Percentiles rank a stretch among this genome's conserved stretches.
Conservation (phyloP, 495 filamentous ascomycete genomes). For the Trichocladium antarcticum region DNA sequence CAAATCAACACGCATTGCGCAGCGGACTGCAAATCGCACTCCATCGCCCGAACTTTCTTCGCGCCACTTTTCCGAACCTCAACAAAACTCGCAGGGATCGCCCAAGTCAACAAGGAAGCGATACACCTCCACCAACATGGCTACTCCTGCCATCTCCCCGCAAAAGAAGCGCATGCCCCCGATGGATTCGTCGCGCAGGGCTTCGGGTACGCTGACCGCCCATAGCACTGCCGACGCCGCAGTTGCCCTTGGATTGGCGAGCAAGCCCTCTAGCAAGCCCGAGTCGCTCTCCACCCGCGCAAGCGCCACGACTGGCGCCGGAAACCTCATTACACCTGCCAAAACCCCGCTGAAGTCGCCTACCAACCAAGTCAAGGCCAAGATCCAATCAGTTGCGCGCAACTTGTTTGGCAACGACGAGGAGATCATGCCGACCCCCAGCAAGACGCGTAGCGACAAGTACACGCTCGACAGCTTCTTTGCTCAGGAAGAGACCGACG, state of each 20-base stretch:
- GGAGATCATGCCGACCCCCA: conserved; percentile 50
- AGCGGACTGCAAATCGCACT: conserved; percentile 29
- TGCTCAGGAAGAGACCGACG: conserved; percentile 41
- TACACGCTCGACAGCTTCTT: conserved; percentile 58
- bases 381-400: conserved; percentile 56
- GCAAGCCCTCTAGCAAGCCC: not conserved
- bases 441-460: conserved; percentile 41
- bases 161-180: conserved; percentile 39
- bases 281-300: not conserved
- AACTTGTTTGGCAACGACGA: conserved; percentile 53
- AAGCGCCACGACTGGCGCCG: conserved; percentile 13
- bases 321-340: conserved; percentile 74
- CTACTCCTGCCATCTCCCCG: conserved; percentile 39
- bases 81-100: conserved; percentile 20
- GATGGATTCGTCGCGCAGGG: conserved; percentile 28
- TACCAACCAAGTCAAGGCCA: conserved; percentile 37
- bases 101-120: conserved; percentile 21
- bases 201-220: conserved; percentile 29
- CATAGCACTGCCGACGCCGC: conserved; percentile 29
- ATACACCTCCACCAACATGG: conserved; percentile 22
- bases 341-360: conserved; percentile 78
- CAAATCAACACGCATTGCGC: conserved; percentile 44
- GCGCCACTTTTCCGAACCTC: conserved; percentile 21
- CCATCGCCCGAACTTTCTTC: conserved; percentile 36
- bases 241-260: conserved; percentile 24